These are phyloP conservation scores for Penicillium sp. DNA, from an alignment of 2,329 filamentous ascomycete genomes.

Conservation along the genomic window DNA sequence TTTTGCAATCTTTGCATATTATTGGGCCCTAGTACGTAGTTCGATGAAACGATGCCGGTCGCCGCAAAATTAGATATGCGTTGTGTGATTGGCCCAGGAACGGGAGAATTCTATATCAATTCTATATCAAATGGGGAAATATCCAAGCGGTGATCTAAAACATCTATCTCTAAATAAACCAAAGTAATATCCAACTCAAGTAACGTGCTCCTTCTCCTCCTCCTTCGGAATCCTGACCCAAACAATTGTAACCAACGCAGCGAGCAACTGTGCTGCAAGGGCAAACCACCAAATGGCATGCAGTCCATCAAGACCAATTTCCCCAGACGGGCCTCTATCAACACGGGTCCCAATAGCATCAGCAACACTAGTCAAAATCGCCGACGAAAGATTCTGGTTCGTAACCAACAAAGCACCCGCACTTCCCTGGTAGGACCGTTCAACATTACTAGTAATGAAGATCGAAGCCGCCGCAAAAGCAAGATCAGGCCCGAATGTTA, in stretches of 20 bases:
- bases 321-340: slow-evolving; percentile 21
- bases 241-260: slow-evolving; percentile 37
- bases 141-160: too few relatives aligned
- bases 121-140: too few relatives aligned
- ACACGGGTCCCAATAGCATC: slow-evolving; percentile 41
- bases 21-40: too few relatives aligned
- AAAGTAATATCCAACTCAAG: slow-evolving; percentile 4
- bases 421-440: slow-evolving; percentile 49
- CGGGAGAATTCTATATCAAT: too few relatives aligned
- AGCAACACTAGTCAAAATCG: slow-evolving; percentile 40
- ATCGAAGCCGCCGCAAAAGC: slow-evolving; percentile 52
- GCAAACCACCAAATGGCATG: slow-evolving; percentile 47
- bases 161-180: background rate
- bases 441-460: slow-evolving; percentile 50
- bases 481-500: slow-evolving; percentile 51
- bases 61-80: too few relatives aligned
- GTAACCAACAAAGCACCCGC: slow-evolving; percentile 50
- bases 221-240: slow-evolving; percentile 48
- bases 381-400: slow-evolving; percentile 49
- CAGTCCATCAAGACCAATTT: slow-evolving; percentile 37
- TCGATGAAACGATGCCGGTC: too few relatives aligned
- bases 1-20: too few relatives aligned
- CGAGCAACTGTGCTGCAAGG: slow-evolving; percentile 36
- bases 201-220: slow-evolving; percentile 38
- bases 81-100: too few relatives aligned